Evolutionary conservation across 352 stramenopile species (phyloP), one percentile per base, ranked within the genome.

Genomic region (Globisporangium rhizosaccharum): DNA sequence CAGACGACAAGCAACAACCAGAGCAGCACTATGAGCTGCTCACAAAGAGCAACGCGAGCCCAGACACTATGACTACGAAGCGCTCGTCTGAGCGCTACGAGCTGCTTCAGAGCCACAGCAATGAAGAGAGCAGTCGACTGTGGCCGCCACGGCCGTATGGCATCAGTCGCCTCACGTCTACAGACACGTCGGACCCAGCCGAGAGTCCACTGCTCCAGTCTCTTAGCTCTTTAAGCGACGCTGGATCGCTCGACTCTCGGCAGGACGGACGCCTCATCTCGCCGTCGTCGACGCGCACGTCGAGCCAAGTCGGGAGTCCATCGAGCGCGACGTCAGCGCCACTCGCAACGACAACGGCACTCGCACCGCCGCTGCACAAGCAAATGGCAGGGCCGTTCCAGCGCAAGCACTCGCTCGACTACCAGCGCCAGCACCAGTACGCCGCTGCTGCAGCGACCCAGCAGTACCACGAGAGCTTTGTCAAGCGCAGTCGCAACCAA

Each of bases 241-340:
- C 70, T 3, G 73, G 71, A 11, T 66, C 57, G 9, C 59, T 83
- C 3, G 68, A 76, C 39, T 70, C 71, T 6, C 71, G 72, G 4
- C 76, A 73, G 26, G 73, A 76, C 36, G 73, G 67, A 30, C 67
- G 75, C 15, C 62, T 90, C 26, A 65, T 90, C 11, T 90, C 81
- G 12, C 81, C 81, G 25, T 87, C 78, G 18, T 85, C 75, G 1
- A 76, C 67, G 15, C 87, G 78, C 45, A 74, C 69, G 14, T 76
- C 66, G 60, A 88, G 76, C 60, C 58, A 72, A 3, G 61, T 55
- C 7, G 47, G 44, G 15, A 83, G 62, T 17, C 62, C 68, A 11
- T 61, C 45, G 30, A 82, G 66, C 53, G 68, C 61, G 20, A 61
- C 57, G 20, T 79, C 72, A 14, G 72, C 76, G 3, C 69, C 77